Conservation (phyloP, 2,329 filamentous ascomycete species). For the Sporothrix protearum region DNA sequence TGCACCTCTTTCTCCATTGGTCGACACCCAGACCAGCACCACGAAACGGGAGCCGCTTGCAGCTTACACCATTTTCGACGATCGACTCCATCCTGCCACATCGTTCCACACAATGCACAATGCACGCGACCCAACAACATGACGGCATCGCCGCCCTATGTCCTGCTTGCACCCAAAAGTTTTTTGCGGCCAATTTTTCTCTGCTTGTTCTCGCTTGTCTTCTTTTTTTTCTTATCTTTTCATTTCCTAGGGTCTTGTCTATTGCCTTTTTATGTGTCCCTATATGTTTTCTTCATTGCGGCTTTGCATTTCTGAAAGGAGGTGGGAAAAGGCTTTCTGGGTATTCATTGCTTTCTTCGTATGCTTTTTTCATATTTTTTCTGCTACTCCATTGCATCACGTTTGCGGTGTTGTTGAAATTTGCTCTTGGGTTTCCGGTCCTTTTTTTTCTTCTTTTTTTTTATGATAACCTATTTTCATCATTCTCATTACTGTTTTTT, state of each 20-base stretch:
- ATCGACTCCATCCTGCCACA: background rate
- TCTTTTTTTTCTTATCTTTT: background rate
- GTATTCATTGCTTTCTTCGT: slow-evolving; percentile 10
- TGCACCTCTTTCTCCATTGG: background rate
- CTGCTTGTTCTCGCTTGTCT: background rate
- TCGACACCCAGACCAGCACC: background rate
- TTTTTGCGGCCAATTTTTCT: background rate
- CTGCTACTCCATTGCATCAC: slow-evolving; percentile 16
- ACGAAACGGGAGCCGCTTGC: background rate
- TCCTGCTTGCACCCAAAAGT: slow-evolving; percentile 15
- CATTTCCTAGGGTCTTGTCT: background rate
- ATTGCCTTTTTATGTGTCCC: slow-evolving; percentile 3
- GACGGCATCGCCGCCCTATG: background rate
- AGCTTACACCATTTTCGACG: background rate
- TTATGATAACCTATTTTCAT: slow-evolving; percentile 2
- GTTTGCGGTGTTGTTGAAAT: slow-evolving; percentile 15
- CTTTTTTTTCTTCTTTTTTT: slow-evolving; percentile 15
- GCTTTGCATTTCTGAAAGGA: background rate
- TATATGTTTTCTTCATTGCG: background rate
- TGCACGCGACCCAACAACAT: background rate
- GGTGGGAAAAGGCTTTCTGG: slow-evolving; percentile 16
- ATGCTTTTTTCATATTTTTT: background rate
- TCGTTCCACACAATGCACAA: background rate
- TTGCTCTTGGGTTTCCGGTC: slow-evolving; percentile 8
- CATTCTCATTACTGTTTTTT: slow-evolving; percentile 15